Evolutionary conservation across 495 filamentous ascomycete genomes (phyloP).

Genomic region (Pyronema omphalodes): DNA sequence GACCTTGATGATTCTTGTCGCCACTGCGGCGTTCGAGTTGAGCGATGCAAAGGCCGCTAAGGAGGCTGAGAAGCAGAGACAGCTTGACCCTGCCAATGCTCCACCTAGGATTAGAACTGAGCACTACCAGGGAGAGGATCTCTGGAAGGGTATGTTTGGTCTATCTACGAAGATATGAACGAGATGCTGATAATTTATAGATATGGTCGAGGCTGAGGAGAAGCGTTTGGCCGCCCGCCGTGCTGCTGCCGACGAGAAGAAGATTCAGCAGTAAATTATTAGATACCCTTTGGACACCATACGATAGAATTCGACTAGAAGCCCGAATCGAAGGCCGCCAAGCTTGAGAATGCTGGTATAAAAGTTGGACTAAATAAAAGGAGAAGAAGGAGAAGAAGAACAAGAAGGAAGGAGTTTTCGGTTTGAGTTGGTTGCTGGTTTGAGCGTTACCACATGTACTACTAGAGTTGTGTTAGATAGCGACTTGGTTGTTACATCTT

Average conservation of each 20-base stretch:
- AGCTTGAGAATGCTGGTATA: not conserved
- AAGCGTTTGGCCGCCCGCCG: slow-evolving; percentile 41
- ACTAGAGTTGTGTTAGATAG: not conserved
- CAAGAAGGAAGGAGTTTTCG: too few relatives aligned
- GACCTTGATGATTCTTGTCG: slow-evolving; percentile 73
- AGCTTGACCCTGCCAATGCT: slow-evolving; percentile 52
- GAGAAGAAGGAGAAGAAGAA: too few relatives aligned
- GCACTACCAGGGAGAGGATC: slow-evolving; percentile 58
- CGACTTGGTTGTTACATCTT: too few relatives aligned
- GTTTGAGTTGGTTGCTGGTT: not conserved
- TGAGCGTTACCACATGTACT: not conserved
- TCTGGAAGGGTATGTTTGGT: slow-evolving; percentile 55
- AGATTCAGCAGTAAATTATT: not conserved
- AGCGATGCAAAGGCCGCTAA: slow-evolving; percentile 56
- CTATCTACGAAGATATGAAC: not conserved
- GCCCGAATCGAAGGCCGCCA: not conserved
- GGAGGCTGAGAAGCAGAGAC: slow-evolving; percentile 60
- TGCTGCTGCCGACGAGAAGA: slow-evolving; percentile 24
- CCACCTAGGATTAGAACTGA: slow-evolving; percentile 55
- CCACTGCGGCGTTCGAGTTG: slow-evolving; percentile 77
- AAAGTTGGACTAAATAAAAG: too few relatives aligned
- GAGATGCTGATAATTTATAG: slow-evolving; percentile 16
- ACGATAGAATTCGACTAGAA: too few relatives aligned
- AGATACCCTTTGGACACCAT: too few relatives aligned
- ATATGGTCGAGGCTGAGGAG: slow-evolving; percentile 70